A percentile compares a stretch with the other conserved stretches of the same genome.
These are phyloP conservation scores for Xylona heveae DNA, from an alignment of 495 filamentous ascomycete genomes.

Conservation along the genomic window DNA sequence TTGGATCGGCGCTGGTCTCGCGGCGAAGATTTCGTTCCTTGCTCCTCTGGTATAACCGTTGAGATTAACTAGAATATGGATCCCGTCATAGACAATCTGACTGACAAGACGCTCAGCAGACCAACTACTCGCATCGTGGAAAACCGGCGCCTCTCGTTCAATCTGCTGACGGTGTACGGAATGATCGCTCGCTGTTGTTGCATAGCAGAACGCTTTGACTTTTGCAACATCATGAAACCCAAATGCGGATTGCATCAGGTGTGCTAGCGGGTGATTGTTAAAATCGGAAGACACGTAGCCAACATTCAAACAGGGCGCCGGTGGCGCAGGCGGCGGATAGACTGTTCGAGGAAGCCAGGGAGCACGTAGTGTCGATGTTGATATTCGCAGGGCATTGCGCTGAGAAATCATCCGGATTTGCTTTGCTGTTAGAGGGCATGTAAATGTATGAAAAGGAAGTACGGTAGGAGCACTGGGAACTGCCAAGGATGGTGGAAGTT, in stretches of 20 bases:
- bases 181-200: conserved; percentile 82
- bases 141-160: conserved; percentile 80
- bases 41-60: conserved; percentile 96
- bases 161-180: conserved; percentile 89
- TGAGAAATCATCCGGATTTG: conserved; percentile 92
- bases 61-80: conserved; percentile 91
- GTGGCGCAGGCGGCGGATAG: conserved; percentile 66
- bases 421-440: conserved; percentile 78
- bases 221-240: conserved; percentile 57
- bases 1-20: conserved; percentile 83
- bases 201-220: conserved; percentile 83
- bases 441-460: conserved; percentile 97
- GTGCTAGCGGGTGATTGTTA: conserved; percentile 94
- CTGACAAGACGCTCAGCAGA: conserved; percentile 64
- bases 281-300: conserved; percentile 98
- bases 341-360: conserved; percentile 71
- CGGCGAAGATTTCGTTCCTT: conserved; percentile 94
- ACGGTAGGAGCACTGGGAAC: conserved; percentile 87
- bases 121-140: conserved; percentile 78
- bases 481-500: conserved; percentile 50
- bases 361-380: conserved; percentile 63
- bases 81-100: conserved; percentile 79
- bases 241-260: conserved; percentile 98
- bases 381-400: conserved; percentile 83
- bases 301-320: conserved; percentile 62